Evolutionary conservation across 2,329 filamentous ascomycete genomes (phyloP), one percentile per base, ranked within the genome.

Genomic region (Phyllosticta paracitricarpa): DNA sequence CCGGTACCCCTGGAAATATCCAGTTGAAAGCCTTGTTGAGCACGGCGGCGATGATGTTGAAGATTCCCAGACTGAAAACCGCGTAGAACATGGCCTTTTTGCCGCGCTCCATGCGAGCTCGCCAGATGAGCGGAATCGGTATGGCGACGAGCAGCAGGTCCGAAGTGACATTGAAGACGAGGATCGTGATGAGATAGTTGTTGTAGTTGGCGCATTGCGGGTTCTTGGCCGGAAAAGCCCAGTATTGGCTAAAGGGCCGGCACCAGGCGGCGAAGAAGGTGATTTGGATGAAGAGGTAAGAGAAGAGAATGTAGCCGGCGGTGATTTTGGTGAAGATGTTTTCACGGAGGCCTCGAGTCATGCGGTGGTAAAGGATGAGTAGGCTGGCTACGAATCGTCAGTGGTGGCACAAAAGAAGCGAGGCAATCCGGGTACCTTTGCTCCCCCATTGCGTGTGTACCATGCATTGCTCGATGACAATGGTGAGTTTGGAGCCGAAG

Each of bases 1-100:
- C 69, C 54, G 74, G 72, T 3, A 73, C 74, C 65, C 78, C 77
- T 8, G 75, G 74, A 14, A 76, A 69, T 56, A 70, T 76, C 54
- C 81, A 78, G 65, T 78, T 80, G 69, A 77, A 78, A 64, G 77
- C 77, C 59, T 79, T 77, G 65, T 78, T 79, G 35, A 81, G 69
- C 14, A 80, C 72, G n/a, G 77, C 76, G 54, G 75, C 76, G 2
- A 81, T 68, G 53, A 81, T 77, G 64, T 77, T 68, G 61, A 81
- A 77, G 7, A 77, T 63, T 1, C 79, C 79, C 3, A 81, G 68
- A 2, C 72, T 73, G 63, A 81, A 79, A 51, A 81, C 73, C 57
- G 66, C 71, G 54, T 54, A 53, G 6, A 65, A 53, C 54, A 62
- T 56, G 25, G 35, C 9, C 51, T 62, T 62, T 54, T 63, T 64